Evolutionary conservation across 176 grass and related monocot species (phyloP).

Genomic region (Aegilops umbellulata): DNA sequence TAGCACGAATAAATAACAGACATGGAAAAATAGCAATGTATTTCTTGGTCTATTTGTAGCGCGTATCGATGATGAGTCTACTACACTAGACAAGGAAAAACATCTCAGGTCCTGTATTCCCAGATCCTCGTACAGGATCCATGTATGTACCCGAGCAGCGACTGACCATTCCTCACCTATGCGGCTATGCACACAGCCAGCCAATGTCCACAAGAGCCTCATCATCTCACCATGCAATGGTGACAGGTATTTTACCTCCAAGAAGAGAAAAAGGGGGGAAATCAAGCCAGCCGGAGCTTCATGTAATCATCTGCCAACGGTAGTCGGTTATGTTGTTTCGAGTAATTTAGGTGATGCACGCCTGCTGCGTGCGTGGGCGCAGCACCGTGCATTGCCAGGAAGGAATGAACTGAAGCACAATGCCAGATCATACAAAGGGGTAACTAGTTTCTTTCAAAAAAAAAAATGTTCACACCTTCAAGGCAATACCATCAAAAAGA

Average conservation of each 20-base stretch:
- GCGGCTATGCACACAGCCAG: too few relatives aligned
- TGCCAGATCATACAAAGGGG: not conserved
- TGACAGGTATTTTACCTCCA: not conserved
- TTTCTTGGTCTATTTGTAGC: too few relatives aligned
- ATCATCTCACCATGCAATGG: not conserved
- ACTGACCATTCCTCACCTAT: too few relatives aligned
- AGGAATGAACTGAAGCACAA: not conserved
- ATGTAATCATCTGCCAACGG: not conserved
- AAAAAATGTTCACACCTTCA: not conserved
- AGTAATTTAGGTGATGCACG: not conserved
- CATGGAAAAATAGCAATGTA: too few relatives aligned
- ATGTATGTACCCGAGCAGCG: too few relatives aligned
- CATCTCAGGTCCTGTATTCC: too few relatives aligned
- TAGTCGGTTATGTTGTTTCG: not conserved
- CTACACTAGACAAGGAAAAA: too few relatives aligned
- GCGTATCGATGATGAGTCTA: too few relatives aligned
- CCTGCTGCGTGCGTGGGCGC: not conserved
- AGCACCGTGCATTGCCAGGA: not conserved
- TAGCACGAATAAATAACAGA: too few relatives aligned
- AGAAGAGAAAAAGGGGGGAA: not conserved
- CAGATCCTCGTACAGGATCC: too few relatives aligned
- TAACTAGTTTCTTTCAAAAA: not conserved
- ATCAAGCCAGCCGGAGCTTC: not conserved
- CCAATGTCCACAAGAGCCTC: not conserved
- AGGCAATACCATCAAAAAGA: not conserved